Evolutionary conservation across 805 yeast species (phyloP).

Genomic region (Candida taoyuanica): DNA sequence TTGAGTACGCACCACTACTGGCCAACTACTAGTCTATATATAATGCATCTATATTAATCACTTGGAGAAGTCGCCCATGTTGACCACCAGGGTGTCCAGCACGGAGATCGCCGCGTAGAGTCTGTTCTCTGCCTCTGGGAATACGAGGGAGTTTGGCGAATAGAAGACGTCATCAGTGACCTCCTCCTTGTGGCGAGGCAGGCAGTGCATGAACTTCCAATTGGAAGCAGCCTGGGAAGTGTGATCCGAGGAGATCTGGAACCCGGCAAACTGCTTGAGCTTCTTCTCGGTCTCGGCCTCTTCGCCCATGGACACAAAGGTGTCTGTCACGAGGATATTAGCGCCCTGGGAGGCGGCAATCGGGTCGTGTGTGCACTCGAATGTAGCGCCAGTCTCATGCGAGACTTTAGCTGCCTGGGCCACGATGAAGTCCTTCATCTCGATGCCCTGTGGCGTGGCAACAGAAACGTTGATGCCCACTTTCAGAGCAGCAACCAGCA

Average conservation of each 20-base stretch:
- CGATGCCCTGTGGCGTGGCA: conserved; percentile 77
- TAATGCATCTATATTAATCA: not conserved
- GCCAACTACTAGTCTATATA: conserved; percentile 15
- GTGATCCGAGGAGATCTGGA: conserved; percentile 72
- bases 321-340: conserved; percentile 86
- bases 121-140: conserved; percentile 94
- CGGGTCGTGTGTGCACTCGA: conserved; percentile 70
- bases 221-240: conserved; percentile 54
- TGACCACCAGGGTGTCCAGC: conserved; percentile 81
- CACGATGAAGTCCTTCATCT: conserved; percentile 53
- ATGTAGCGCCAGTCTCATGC: conserved; percentile 42
- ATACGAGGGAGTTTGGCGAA: conserved; percentile 76
- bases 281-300: conserved; percentile 72
- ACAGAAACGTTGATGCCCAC: conserved; percentile 77
- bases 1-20: conserved; percentile 10
- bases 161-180: conserved; percentile 92
- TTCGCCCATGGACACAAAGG: conserved; percentile 98
- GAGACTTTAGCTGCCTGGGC: conserved; percentile 51
- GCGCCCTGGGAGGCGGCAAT: conserved; percentile 67
- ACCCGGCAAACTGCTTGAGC: conserved; percentile 77
- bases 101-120: conserved; percentile 95
- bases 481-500: conserved; percentile 82
- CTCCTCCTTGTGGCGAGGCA: conserved; percentile 94
- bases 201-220: conserved; percentile 96
- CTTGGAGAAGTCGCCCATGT: conserved; percentile 58